These are phyloP conservation scores for Tetrahymena borealis DNA, from an alignment of 73 alveolate species.

Conservation along the genomic window DNA sequence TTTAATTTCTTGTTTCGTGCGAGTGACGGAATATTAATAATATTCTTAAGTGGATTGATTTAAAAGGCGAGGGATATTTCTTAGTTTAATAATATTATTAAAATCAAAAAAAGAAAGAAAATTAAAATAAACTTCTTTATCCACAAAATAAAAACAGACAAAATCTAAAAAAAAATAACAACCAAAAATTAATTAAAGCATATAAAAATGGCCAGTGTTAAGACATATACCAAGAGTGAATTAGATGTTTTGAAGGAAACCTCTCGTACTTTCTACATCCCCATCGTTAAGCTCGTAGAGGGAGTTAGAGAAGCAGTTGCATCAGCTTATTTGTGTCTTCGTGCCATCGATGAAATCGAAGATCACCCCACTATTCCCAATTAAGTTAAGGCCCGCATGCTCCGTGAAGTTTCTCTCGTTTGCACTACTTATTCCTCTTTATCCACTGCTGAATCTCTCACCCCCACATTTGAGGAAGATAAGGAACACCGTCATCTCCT, in stretches of 20 bases:
- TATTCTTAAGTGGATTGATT: neutral
- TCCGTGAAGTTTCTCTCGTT: neutral
- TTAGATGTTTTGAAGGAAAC: neutral
- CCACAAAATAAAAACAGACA: neutral
- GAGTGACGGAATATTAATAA: neutral
- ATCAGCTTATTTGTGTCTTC: neutral
- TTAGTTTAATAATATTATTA: neutral
- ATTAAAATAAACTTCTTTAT: neutral
- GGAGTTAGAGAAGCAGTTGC: neutral
- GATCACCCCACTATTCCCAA: neutral
- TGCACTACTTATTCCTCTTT: neutral
- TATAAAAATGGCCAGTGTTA: neutral
- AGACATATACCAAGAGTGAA: neutral
- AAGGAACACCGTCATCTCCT: neutral
- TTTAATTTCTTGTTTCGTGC: neutral
- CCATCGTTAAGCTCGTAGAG: neutral
- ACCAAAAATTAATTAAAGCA: neutral
- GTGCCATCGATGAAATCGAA: neutral
- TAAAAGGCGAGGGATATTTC: neutral
- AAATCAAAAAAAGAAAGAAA: neutral
- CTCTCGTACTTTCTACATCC: neutral
- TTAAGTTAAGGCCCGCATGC: neutral
- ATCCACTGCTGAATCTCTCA: neutral
- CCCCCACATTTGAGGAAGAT: neutral
- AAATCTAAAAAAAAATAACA: neutral